Percentiles rank a stretch among this genome's conserved stretches.
phyloP scores from a whole-genome alignment of 2,329 filamentous ascomycete species.

The Aschersonia sp. region DNA sequence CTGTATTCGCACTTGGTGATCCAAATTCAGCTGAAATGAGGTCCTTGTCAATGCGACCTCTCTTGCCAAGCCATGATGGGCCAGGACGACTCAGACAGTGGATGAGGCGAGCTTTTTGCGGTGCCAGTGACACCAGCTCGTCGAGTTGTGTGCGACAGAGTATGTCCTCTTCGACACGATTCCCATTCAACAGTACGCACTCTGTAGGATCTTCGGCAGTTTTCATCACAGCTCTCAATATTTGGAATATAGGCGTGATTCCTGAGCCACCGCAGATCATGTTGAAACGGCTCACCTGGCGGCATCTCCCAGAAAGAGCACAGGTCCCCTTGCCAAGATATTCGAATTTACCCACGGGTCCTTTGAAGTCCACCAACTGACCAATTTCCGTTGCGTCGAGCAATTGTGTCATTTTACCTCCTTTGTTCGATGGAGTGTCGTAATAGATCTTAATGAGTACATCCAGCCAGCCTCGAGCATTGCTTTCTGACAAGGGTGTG shows the following conservation, averaged over 20 bases:
- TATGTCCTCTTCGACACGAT: conserved; percentile 67
- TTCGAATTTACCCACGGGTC: conserved; percentile 73
- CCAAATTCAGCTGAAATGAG: conserved; percentile 47
- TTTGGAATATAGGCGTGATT: conserved; percentile 82
- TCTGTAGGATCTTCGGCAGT: conserved; percentile 47
- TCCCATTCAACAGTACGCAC: conserved; percentile 67
- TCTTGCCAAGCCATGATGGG: conserved; percentile 51
- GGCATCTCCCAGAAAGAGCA: conserved; percentile 38
- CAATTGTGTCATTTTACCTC: conserved; percentile 71
- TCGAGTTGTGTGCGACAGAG: conserved; percentile 64
- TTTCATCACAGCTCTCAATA: conserved; percentile 57
- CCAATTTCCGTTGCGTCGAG: conserved; percentile 60
- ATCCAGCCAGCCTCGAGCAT: conserved; percentile 48
- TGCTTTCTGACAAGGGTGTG: conserved; percentile 60
- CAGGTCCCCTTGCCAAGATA: conserved; percentile 58
- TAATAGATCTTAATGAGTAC: conserved; percentile 76
- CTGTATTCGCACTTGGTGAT: conserved; percentile 21
- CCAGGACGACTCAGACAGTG: conserved; percentile 54
- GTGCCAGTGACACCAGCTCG: conserved; percentile 35
- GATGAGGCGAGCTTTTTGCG: conserved; percentile 45
- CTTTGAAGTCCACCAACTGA: conserved; percentile 69
- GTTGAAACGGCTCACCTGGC: conserved; percentile 51
- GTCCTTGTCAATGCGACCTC: conserved; percentile 49
- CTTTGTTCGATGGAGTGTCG: conserved; percentile 37
- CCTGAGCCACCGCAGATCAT: conserved; percentile 88